Conservation (phyloP, 371 early-diverging fungal species). For the Mucor velutinosus region DNA sequence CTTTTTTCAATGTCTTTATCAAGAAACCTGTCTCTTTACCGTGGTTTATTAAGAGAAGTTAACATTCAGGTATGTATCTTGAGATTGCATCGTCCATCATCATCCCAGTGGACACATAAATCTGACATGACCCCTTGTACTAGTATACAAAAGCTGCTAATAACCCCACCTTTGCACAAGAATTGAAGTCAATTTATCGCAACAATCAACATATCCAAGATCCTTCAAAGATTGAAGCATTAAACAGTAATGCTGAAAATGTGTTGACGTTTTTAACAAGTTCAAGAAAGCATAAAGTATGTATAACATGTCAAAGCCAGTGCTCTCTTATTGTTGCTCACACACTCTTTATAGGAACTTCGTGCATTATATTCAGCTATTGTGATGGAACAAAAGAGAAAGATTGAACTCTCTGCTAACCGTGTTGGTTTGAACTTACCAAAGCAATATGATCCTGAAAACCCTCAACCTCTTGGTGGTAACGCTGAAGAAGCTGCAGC, state of each 20-base stretch:
- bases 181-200: slow-evolving; percentile 38
- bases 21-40: slow-evolving; percentile 28
- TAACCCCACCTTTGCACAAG: slow-evolving; percentile 36
- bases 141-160: slow-evolving; percentile 45
- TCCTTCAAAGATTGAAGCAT: slow-evolving; percentile 26
- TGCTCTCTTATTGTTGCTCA: neutral
- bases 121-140: neutral
- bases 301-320: neutral
- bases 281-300: slow-evolving; percentile 51
- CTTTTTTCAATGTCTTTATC: slow-evolving; percentile 11
- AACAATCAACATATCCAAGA: slow-evolving; percentile 37
- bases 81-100: neutral
- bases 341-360: slow-evolving; percentile 23
- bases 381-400: slow-evolving; percentile 51
- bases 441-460: slow-evolving; percentile 38
- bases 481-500: slow-evolving; percentile 1
- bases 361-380: slow-evolving; percentile 46
- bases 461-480: slow-evolving; percentile 19
- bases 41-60: slow-evolving; percentile 46
- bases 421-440: slow-evolving; percentile 53
- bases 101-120: neutral
- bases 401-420: slow-evolving; percentile 49
- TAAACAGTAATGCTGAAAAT: slow-evolving; percentile 49
- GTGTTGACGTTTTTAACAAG: slow-evolving; percentile 40
- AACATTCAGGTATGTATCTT: slow-evolving; percentile 31